Percentiles rank a stretch among this genome's conserved stretches.
These are phyloP conservation scores for Leonotis leonurus DNA, from an alignment of 257 asterid species.

Conservation along the genomic window DNA sequence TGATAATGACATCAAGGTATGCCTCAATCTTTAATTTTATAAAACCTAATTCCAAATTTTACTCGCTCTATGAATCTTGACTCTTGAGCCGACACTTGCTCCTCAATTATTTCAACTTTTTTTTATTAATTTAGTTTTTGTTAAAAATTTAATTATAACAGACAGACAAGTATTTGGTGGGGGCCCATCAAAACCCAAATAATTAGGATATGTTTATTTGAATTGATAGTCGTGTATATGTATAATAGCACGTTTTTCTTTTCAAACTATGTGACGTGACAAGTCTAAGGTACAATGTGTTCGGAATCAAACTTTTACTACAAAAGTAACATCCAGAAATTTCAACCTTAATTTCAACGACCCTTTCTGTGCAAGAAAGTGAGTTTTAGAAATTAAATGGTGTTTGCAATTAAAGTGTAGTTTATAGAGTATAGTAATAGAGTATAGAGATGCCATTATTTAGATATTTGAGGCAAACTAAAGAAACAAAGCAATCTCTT, in stretches of 20 bases:
- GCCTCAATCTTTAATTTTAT: no score
- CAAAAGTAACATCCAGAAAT: background rate
- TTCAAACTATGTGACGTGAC: constrained; percentile 7
- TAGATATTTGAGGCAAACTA: background rate
- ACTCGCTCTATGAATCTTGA: background rate
- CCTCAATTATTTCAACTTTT: background rate
- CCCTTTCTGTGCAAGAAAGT: no score
- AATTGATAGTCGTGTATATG: background rate
- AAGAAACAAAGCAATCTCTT: background rate
- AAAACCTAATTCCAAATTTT: no score
- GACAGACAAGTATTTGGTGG: background rate
- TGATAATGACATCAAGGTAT: constrained; percentile 12
- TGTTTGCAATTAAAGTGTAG: no score
- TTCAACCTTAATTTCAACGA: constrained; percentile 1
- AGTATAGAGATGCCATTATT: background rate
- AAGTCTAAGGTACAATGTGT: background rate
- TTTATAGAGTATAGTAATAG: no score
- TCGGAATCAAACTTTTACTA: background rate
- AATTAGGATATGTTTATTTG: background rate
- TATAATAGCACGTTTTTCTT: no score
- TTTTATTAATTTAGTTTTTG: background rate
- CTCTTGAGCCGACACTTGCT: background rate
- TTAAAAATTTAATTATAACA: background rate
- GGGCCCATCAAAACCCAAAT: background rate
- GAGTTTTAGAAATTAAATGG: no score